phyloP scores from a whole-genome alignment of 2,329 filamentous ascomycete species.

The Apiospora kogelbergensis region DNA sequence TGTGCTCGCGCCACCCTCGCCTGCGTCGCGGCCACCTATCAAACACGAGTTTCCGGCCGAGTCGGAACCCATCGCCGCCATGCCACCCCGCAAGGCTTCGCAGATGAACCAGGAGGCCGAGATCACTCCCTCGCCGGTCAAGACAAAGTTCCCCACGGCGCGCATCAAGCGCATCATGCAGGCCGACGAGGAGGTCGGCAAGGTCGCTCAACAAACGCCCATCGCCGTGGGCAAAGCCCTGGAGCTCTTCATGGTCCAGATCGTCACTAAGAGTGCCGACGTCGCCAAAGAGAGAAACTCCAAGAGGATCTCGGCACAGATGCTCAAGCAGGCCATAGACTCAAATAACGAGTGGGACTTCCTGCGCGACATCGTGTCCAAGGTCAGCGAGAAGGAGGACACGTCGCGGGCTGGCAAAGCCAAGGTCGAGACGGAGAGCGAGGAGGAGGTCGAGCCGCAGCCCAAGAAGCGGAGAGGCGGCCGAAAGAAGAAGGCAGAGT shows the following conservation, averaged over 20 bases:
- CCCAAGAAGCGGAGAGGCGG: constrained; percentile 49
- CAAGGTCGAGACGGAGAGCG: constrained; percentile 54
- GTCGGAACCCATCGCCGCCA: constrained; percentile 24
- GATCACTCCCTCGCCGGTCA: constrained; percentile 70
- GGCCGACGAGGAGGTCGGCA: constrained; percentile 96
- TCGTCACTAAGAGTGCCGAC: constrained; percentile 84
- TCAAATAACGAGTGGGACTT: constrained; percentile 95
- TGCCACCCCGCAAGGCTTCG: constrained; percentile 41
- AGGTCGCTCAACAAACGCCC: constrained; percentile 95
- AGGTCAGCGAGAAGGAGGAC: constrained; percentile 62
- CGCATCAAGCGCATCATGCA: constrained; percentile 99
- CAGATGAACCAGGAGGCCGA: constrained; percentile 37
- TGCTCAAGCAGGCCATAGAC: constrained; percentile 88
- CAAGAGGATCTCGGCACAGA: constrained; percentile 84
- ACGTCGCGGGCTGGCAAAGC: constrained; percentile 35
- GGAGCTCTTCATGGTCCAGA: constrained; percentile 95
- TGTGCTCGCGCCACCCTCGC: constrained; percentile 25
- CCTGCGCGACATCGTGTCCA: constrained; percentile 82
- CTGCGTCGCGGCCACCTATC: constrained; percentile 18
- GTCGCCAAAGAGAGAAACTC: constrained; percentile 81
- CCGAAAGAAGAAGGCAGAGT: constrained; percentile 48
- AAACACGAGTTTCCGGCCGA: neutral
- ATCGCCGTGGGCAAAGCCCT: constrained; percentile 95
- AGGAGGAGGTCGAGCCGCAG: constrained; percentile 45
- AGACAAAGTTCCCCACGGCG: constrained; percentile 94